Conservation (phyloP, 2,329 filamentous ascomycete species). For the Fusarium scirpi region DNA sequence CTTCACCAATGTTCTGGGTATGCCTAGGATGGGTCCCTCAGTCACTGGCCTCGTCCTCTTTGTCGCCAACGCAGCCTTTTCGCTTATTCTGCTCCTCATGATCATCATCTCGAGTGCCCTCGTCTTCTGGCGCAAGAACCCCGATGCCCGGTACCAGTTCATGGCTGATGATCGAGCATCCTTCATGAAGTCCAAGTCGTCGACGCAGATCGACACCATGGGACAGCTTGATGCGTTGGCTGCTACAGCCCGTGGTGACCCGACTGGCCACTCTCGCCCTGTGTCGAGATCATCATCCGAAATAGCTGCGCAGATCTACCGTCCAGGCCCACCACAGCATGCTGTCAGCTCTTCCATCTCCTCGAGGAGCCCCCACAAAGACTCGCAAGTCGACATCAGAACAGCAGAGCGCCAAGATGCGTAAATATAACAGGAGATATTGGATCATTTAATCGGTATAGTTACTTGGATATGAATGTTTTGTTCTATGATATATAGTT, state of each 20-base stretch:
- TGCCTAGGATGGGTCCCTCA: constrained; percentile 84
- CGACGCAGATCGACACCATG: constrained; percentile 75
- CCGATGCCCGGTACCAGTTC: constrained; percentile 93
- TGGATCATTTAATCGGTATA: not conserved
- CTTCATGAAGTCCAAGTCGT: constrained; percentile 90
- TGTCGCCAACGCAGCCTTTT: constrained; percentile 85
- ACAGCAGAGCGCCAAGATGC: constrained; percentile 4
- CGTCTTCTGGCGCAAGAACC: constrained; percentile 90
- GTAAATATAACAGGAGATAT: not conserved
- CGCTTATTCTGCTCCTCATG: constrained; percentile 83
- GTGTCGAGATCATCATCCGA: constrained; percentile 26
- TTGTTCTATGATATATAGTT: not conserved
- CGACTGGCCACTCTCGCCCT: constrained; percentile 6
- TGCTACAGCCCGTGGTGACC: constrained; percentile 87
- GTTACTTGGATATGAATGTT: not conserved
- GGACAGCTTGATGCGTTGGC: constrained; percentile 92
- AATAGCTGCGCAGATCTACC: constrained; percentile 2
- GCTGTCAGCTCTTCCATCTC: constrained; percentile 9
- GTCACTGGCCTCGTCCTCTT: constrained; percentile 92
- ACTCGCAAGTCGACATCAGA: constrained; percentile 21
- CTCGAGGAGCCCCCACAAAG: constrained; percentile 15
- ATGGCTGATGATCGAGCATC: constrained; percentile 97
- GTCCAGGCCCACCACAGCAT: not conserved
- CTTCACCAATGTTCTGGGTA: constrained; percentile 87
- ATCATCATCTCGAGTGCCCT: constrained; percentile 70